These are phyloP conservation scores for Cinnamomum micranthum DNA, from an alignment of 164 flowering plant genomes.

Conservation along the genomic window DNA sequence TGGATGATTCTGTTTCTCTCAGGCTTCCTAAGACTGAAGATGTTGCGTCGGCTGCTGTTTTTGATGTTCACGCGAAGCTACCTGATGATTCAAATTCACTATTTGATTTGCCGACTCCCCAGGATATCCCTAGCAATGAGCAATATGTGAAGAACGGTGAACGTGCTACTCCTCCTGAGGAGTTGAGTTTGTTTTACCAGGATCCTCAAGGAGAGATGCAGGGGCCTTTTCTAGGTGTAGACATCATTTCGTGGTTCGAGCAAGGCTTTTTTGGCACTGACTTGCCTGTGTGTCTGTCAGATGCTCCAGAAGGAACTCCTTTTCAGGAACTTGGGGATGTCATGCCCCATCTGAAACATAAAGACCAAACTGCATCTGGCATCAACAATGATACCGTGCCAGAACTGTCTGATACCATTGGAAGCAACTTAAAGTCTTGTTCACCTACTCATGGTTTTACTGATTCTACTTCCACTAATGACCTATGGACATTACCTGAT, in stretches of 20 bases:
- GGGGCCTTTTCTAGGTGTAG: slow-evolving; percentile 88
- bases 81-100: slow-evolving; percentile 41
- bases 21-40: slow-evolving; percentile 15
- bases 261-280: slow-evolving; percentile 90
- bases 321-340: slow-evolving; percentile 65
- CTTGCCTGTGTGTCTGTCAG: slow-evolving; percentile 71
- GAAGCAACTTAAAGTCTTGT: slow-evolving; percentile 28
- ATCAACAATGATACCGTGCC: slow-evolving; percentile 15
- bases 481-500: slow-evolving; percentile 27
- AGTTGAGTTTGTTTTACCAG: slow-evolving; percentile 63
- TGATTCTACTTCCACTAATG: slow-evolving; percentile 17
- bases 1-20: background rate
- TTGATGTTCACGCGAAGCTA: slow-evolving; percentile 28
- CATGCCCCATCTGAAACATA: slow-evolving; percentile 64
- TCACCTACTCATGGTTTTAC: slow-evolving; percentile 22
- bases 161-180: slow-evolving; percentile 43
- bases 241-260: slow-evolving; percentile 85
- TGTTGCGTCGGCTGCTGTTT: slow-evolving; percentile 13
- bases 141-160: slow-evolving; percentile 23
- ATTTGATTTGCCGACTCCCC: slow-evolving; percentile 26
- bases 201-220: slow-evolving; percentile 94
- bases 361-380: slow-evolving; percentile 18
- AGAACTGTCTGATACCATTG: slow-evolving; percentile 29
- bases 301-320: slow-evolving; percentile 71
- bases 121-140: slow-evolving; percentile 22